Base-by-base conservation (phyloP, 2,329 filamentous ascomycete species). In the Apiospora arundinis region DNA sequence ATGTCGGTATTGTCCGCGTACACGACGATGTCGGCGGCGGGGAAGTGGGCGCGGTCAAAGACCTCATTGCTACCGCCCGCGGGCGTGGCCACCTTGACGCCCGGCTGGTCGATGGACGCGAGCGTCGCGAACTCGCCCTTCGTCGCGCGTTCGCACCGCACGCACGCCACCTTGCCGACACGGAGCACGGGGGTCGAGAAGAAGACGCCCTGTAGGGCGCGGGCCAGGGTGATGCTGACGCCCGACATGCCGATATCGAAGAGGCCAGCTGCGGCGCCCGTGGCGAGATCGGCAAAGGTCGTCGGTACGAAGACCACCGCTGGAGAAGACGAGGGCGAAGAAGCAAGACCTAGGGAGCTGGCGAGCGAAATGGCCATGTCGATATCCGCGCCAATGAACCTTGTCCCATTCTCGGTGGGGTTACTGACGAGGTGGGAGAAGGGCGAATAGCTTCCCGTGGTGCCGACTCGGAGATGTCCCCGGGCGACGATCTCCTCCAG, bases 11-110 rank as follows among this genome's bases (percentile, higher is more conserved):
- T 67, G 63, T 67, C 63, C 37, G 37, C 21, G n/a, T 67, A 67
- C n/a, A 44, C 63, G 37, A 44, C 63, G 42, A 67, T 25, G 12
- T 44, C 63, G 21, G 63, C 63, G n/a, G 40, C 23, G 12, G 37
- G 37, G 65, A 67, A 67, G 65, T 45, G 4, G n/a, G 65, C n/a
- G 5, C 37, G 63, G 65, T 67, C 65, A 16, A 45, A 67, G n/a
- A n/a, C 40, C 65, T 67, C 65, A 40, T 67, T 67, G 65, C 65
- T 45, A 12, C 37, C 65, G 40, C 65, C 37, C 11, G 37, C 65
- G 40, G 65, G 65, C 65, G 40, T 67, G 65, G 65, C 65, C 65
- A 45, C 65, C 40, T 67, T 67, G 65, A 67, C 40, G n/a, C 40
- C 65, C 12, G 37, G 7, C 1, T 12, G n/a, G n/a, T 67, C 11